Conservation (phyloP, 371 early-diverging fungal genomes). For the Chytridiales sp. region DNA sequence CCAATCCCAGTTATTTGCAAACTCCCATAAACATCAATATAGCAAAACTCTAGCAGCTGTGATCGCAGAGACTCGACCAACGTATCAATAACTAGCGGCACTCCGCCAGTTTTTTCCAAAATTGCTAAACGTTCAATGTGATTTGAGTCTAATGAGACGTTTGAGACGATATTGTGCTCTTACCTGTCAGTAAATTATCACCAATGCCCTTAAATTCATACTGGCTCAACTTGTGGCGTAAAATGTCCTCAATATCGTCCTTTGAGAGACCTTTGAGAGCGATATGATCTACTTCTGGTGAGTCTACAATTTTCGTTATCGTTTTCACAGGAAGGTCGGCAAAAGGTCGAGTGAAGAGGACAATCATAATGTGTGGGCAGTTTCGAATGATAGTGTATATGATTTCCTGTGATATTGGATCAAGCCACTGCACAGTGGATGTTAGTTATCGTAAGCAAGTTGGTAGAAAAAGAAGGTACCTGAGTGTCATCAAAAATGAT, state of each 20-base stretch:
- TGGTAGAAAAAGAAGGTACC: neutral
- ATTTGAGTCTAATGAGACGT: neutral
- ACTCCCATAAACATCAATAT: neutral
- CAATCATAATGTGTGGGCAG: conserved; percentile 2
- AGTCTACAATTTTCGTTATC: neutral
- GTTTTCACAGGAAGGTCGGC: neutral
- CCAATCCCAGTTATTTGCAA: neutral
- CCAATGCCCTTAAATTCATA: neutral
- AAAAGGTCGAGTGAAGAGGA: conserved; percentile 10
- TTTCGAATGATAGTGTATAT: neutral
- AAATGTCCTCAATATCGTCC: conserved; percentile 3
- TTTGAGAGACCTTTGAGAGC: neutral
- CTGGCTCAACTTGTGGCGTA: neutral
- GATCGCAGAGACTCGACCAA: conserved; percentile 5
- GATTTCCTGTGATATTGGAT: conserved; percentile 2
- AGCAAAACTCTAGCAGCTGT: neutral
- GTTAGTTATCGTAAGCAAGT: neutral
- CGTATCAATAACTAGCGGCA: conserved; percentile 9
- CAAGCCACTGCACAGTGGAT: conserved; percentile 9
- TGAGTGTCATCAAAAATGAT: conserved; percentile 14
- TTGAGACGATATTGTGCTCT: neutral
- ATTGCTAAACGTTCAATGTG: neutral
- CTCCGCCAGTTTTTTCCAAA: conserved; percentile 4
- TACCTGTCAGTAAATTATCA: neutral
- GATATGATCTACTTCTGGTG: neutral